phyloP scores from a whole-genome alignment of 306 rosid species.

The Elaeagnus macrophylla region DNA sequence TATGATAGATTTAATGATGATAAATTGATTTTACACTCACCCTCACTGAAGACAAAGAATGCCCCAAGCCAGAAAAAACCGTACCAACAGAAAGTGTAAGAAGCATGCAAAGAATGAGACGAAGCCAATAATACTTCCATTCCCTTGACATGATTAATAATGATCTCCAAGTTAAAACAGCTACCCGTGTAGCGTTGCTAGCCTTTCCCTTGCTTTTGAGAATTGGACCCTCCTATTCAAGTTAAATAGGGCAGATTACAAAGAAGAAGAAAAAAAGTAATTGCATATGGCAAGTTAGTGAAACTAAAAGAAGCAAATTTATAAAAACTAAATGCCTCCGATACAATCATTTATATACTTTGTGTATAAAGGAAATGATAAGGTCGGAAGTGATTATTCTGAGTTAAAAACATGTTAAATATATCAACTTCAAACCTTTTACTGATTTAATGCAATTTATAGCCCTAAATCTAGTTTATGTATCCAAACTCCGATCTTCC shows the following conservation, averaged over 20 bases:
- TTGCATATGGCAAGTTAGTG: constrained; percentile 19
- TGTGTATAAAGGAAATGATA: background rate
- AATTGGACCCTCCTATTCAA: constrained; percentile 78
- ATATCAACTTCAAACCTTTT: background rate
- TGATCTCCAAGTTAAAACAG: constrained; percentile 96
- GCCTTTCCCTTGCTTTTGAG: constrained; percentile 96
- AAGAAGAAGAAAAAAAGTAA: too few species aligned
- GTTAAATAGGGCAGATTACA: too few species aligned
- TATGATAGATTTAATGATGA: too few species aligned
- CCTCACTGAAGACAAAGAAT: constrained; percentile 88
- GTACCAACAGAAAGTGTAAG: constrained; percentile 80
- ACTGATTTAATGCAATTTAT: background rate
- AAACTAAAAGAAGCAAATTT: constrained; percentile 11
- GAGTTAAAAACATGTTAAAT: too few species aligned
- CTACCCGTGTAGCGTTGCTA: constrained; percentile 56
- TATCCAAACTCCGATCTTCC: background rate
- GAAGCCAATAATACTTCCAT: constrained; percentile 98
- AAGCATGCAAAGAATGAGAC: constrained; percentile 84
- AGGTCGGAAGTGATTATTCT: background rate
- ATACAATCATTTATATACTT: background rate
- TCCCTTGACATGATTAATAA: constrained; percentile 94
- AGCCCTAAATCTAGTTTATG: background rate
- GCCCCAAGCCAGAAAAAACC: constrained; percentile 86
- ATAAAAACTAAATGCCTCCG: background rate
- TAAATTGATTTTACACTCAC: constrained; percentile 34